Conservation (phyloP, 805 yeast species). For the Candida chauliodis region DNA sequence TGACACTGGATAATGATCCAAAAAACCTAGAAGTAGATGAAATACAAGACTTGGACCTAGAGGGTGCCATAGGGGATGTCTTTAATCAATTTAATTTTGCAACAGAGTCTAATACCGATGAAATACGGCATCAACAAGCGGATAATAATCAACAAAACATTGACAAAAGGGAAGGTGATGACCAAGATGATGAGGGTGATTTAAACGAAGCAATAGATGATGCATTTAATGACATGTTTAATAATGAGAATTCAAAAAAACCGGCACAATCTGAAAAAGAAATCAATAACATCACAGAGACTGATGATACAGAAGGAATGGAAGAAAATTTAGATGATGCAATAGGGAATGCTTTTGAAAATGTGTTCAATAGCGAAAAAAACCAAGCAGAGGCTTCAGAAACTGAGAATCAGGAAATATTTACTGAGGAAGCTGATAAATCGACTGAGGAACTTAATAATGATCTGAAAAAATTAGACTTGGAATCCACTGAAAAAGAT, state of each 20-base stretch:
- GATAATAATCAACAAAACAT: not conserved
- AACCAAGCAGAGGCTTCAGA: not conserved
- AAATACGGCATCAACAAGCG: conserved; percentile 1
- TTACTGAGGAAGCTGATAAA: conserved; percentile 1
- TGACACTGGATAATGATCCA: conserved; percentile 3
- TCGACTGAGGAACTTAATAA: too few relatives aligned
- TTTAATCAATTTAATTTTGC: conserved; percentile 29
- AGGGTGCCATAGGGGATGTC: conserved; percentile 38
- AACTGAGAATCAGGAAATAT: not conserved
- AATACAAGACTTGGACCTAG: conserved; percentile 18
- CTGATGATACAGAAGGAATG: too few relatives aligned
- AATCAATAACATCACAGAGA: not conserved
- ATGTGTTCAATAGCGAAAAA: not conserved
- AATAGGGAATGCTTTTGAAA: conserved; percentile 2
- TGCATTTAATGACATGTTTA: conserved; percentile 17
- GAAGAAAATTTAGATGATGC: conserved; percentile 2
- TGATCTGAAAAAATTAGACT: too few relatives aligned
- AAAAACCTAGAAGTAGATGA: too few relatives aligned
- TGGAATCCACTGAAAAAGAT: conserved; percentile 6
- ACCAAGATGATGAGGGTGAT: conserved; percentile 2
- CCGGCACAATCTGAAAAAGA: not conserved
- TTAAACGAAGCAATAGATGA: conserved; percentile 23
- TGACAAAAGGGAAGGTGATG: too few relatives aligned
- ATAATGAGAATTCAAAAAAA: not conserved
- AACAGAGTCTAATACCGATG: not conserved